Base-by-base conservation (phyloP, 768 basidiomycete genomes). In the Suillus alpinus region DNA sequence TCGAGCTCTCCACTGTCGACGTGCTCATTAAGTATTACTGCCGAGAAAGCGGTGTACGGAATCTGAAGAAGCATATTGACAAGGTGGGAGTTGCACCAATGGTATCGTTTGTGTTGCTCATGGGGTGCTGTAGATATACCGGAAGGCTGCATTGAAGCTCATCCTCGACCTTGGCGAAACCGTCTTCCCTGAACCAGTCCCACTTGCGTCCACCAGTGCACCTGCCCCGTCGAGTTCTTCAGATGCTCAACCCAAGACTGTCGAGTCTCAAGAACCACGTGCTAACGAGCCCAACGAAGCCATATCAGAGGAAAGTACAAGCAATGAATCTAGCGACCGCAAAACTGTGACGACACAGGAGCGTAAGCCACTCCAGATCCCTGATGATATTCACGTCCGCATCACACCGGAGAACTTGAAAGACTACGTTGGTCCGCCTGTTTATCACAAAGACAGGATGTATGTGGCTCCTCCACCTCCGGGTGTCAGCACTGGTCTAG, bases 51-150 rank as follows among this genome's bases (percentile, higher is more conserved):
- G 97, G 97, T 47, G 97, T 99, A 34, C 81, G 97, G 53, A 94
- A 95, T 70, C 70, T 99, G 72, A 98, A 98, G 86, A 98, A 99
- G 77, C 92, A 95, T 68, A 96, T 99, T 58, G 96, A 99, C 70
- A 98, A 98, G 87, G 94, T 94, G 69, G 7, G 1, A 7, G 9
- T 43, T 29, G 13, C 39, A 10, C 6, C 20, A 14, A 32, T 18
- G 0, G 31, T 44, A 3, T 34, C 14, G 39, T 55, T 4, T 55
- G 34, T 23, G 31, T 59, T 10, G 8, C 52, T 57, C 34, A 53
- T 10, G 6, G 18, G n/a, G 6, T 60, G 16, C 29, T 18, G 23
- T 59, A 98, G 94, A 95, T 99, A 60, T 98, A 95, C 75, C 86
- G 97, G 62, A 99, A 99, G 73, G 92, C 95, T 14, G 95, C 96